Base-by-base conservation (phyloP, 2,329 filamentous ascomycete species). In the Exutisphaerella laricina region DNA sequence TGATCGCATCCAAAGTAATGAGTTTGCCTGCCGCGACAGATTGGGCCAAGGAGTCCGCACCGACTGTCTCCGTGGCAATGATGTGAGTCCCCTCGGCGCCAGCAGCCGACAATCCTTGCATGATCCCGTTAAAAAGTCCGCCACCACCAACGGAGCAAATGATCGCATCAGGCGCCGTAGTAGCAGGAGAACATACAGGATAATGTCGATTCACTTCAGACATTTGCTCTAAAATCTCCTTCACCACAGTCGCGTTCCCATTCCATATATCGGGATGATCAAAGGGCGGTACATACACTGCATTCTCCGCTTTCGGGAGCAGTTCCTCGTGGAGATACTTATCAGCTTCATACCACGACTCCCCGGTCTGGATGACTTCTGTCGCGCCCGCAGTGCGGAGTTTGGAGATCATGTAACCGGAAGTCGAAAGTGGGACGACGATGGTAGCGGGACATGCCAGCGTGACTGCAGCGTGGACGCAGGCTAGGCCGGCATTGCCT, bases 401-500 rank as follows among this genome's bases (percentile, higher is more conserved):
- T 66, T 87, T 88, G 28, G 72, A 69, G 38, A 88, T 73, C 79
- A 94, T 89, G 50, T 82, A 65, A 1, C 76, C 69, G 23, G 81
- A 79, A 0, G 84, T 85, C 5, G 70, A 71, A 5, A 70, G 60
- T 0, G 88, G 85, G 1, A 92, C 78, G 20, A 88, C 83, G 45
- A 94, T 83, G 2, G 87, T 90, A 59, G 80, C 82, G 1, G 79
- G 80, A 26, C 78, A 75, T 7, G 72, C 67, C 6, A 92, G 73
- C 1, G 77, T 71, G 16, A 71, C 70, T 10, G 87, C 85, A 1
- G 87, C 84, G 35, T 79, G 81, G 12, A 86, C 85, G 57, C 84
- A 87, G 1, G 87, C 88, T 3, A 94, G 77, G 1, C 88, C 88
- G 2, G 88, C 88, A 60, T 94, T 94, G 44, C 88, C 88, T 45